phyloP scores from a whole-genome alignment of 2,329 filamentous ascomycete species.

The Diaporthe capsici region DNA sequence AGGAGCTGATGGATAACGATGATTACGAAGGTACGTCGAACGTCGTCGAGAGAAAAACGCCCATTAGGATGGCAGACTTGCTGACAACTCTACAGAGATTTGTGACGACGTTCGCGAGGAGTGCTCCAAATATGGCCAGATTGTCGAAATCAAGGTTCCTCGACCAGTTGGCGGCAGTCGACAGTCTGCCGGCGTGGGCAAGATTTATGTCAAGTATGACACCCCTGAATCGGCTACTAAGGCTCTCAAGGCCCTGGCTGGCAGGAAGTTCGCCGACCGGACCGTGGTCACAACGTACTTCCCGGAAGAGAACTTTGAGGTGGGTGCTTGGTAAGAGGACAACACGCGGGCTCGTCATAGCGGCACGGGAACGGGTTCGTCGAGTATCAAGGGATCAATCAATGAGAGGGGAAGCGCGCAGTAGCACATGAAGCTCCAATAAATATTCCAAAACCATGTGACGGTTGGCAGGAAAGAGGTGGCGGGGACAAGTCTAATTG shows the following conservation, averaged over 20 bases:
- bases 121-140: constrained; percentile 88
- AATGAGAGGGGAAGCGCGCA: neutral
- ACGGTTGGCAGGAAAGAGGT: neutral
- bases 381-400: neutral
- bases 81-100: constrained; percentile 78
- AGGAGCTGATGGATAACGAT: constrained; percentile 93
- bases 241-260: constrained; percentile 90
- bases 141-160: constrained; percentile 93
- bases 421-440: neutral
- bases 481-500: neutral
- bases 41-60: neutral
- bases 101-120: constrained; percentile 94
- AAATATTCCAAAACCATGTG: neutral
- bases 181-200: constrained; percentile 91
- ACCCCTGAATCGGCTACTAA: constrained; percentile 82
- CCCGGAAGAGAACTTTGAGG: constrained; percentile 97
- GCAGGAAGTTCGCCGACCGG: constrained; percentile 94
- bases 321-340: constrained; percentile 81
- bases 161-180: constrained; percentile 86
- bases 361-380: neutral
- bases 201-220: constrained; percentile 97
- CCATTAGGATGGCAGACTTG: neutral
- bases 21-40: constrained; percentile 86
- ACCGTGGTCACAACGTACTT: constrained; percentile 98
- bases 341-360: neutral